Evolutionary conservation across 148 eudicot species (phyloP), one percentile per base, ranked within the genome.

Genomic region (Limonium bicolor): DNA sequence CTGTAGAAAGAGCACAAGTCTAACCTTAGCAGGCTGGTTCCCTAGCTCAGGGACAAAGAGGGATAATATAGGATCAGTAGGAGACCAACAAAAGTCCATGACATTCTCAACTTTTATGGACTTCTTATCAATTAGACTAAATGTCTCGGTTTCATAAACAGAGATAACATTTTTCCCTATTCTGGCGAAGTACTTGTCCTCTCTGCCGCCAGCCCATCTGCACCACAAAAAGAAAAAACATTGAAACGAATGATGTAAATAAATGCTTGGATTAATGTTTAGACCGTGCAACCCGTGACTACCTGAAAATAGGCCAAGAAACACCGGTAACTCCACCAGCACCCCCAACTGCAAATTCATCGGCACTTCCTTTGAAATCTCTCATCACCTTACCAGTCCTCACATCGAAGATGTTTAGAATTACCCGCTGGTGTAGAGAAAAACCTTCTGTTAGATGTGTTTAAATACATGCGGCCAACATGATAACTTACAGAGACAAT

Each of bases 191-290:
- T 84, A 84, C 39, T 78, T 84, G 65, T 90, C 97, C 6, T 80
- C 97, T 55, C 60, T 80, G 54, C 97, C 97, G 18, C 97, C 97
- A 41, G 92, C 73, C 94, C 97, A 88, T 53, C 94, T 88, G 64
- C 26, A 54, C 11, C 6, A 29, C 32, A 29, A 51, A 56, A 36
- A 16, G 1, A 54, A 13, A 5, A 60, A 32, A 65, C 25, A 50
- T 27, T 4, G 16, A 12, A 22, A 46, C 14, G 16, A 26, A 13
- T 22, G 16, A 9, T 23, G 26, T 1, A 14, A 9, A 13, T 16
- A 21, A n/a, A n/a, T n/a, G n/a, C n/a, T n/a, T n/a, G n/a, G n/a
- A n/a, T n/a, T n/a, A n/a, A n/a, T n/a, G n/a, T n/a, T n/a, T n/a
- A n/a, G n/a, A n/a, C n/a, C n/a, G n/a, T n/a, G n/a, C n/a, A n/a